Evolutionary conservation across 2,329 filamentous ascomycete species (phyloP).

Genomic region (Mariannaea elegans): DNA sequence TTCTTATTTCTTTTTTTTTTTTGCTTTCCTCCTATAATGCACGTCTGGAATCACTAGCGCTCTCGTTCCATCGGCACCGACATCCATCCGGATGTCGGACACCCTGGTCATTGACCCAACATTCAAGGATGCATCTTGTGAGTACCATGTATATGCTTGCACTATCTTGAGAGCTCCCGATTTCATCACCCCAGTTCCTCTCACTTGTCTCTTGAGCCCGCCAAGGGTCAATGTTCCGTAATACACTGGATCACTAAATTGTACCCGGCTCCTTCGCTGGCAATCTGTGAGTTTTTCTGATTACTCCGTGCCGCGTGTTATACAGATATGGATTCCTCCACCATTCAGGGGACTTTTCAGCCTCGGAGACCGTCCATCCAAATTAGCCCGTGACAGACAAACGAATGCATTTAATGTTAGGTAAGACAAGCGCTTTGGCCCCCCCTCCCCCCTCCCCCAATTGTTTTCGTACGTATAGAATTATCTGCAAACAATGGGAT

Average conservation of each 20-base stretch:
- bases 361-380: background rate
- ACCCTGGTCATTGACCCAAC: slow-evolving; percentile 22
- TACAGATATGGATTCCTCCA: slow-evolving; percentile 16
- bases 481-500: background rate
- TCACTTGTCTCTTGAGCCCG: no score
- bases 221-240: no score
- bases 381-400: slow-evolving; percentile 11
- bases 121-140: no score
- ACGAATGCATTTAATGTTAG: background rate
- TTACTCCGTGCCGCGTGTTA: slow-evolving; percentile 2
- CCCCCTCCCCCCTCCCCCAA: background rate
- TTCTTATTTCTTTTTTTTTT: background rate
- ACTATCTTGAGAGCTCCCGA: no score
- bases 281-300: background rate
- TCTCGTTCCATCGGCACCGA: slow-evolving; percentile 16
- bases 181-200: slow-evolving; percentile 12
- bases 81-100: slow-evolving; percentile 29
- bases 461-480: slow-evolving; percentile 5
- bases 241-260: no score
- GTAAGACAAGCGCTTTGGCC: background rate
- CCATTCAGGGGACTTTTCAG: background rate
- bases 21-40: background rate
- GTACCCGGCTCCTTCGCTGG: background rate
- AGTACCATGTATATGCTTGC: no score
- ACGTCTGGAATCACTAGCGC: no score